A percentile compares a stretch with the other conserved stretches of the same genome.
Conservation (phyloP, 2,329 filamentous ascomycete species). For the Fusarium sp. region DNA sequence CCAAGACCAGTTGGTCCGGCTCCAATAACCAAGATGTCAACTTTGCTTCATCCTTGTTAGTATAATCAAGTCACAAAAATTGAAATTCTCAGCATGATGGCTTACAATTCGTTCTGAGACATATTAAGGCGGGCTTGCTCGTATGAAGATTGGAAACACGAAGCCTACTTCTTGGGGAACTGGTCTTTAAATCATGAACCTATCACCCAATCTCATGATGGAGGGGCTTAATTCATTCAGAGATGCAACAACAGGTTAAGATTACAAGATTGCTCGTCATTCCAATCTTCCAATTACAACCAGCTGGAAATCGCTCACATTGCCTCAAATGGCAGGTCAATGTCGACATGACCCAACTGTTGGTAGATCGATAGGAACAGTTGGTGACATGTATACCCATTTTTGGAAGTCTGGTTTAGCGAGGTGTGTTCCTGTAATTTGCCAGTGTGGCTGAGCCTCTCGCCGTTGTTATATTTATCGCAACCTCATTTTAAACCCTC, state of each 20-base stretch:
- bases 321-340: background rate
- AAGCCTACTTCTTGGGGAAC: background rate
- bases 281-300: background rate
- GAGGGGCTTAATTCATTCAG: background rate
- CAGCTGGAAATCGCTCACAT: background rate
- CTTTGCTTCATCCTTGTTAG: constrained; percentile 67
- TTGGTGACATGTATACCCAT: background rate
- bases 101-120: background rate
- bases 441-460: background rate
- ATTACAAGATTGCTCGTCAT: background rate
- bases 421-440: background rate
- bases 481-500: background rate
- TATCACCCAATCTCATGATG: background rate
- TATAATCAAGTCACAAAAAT: too few relatives aligned
- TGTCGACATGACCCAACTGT: background rate
- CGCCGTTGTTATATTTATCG: background rate
- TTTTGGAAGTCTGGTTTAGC: background rate
- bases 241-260: background rate
- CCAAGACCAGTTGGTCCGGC: constrained; percentile 97
- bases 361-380: background rate
- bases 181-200: background rate
- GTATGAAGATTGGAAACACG: background rate
- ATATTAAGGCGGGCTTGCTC: background rate
- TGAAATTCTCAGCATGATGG: background rate
- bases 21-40: constrained; percentile 98